Evolutionary conservation across 768 basidiomycete species (phyloP), one percentile per base, ranked within the genome.

Genomic region (Trametes coccinea): DNA sequence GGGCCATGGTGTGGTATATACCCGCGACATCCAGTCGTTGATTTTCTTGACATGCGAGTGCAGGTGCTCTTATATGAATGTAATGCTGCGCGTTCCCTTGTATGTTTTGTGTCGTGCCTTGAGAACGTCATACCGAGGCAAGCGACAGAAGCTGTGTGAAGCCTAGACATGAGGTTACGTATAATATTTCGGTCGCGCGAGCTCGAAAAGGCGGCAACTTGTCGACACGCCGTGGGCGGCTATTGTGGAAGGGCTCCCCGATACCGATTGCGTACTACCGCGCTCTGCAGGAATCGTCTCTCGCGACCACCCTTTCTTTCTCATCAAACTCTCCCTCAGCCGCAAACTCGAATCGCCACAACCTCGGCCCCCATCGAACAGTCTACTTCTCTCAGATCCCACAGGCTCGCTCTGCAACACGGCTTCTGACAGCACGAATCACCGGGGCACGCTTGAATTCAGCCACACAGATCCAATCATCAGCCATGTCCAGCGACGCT

Each of bases 401-500:
- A 27, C 2, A 27, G 40, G 51, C 51, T 53, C 51, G 11, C 39
- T 27, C 34, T 53, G 34, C 5, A 16, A 30, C 8, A 31, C 41
- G 41, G n/a, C 30, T 8, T 49, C 48, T 14, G 30, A 4, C 30
- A 49, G 8, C 7, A 2, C n/a, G 22, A 14, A 13, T 11, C 29
- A 30, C 48, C 30, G 11, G 48, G 3, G 41, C 22, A 43, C 45
- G 39, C 27, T 30, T 22, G 22, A 22, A 22, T 37, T 41, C 34
- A n/a, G 37, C 22, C 6, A n/a, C 41, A 48, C 48, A 55, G 53
- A 56, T 50, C 60, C 22, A 22, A 22, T 56, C n/a, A 58, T 57
- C 53, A 45, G 22, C 58, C 1, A 59, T 31, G 31, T 37, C 72
- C 68, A 72, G 73, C 59, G 66, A 67, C 44, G 71, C 72, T 13